phyloP scores from a whole-genome alignment of 1,284 basidiomycete genomes.

The Pterula multifida region DNA sequence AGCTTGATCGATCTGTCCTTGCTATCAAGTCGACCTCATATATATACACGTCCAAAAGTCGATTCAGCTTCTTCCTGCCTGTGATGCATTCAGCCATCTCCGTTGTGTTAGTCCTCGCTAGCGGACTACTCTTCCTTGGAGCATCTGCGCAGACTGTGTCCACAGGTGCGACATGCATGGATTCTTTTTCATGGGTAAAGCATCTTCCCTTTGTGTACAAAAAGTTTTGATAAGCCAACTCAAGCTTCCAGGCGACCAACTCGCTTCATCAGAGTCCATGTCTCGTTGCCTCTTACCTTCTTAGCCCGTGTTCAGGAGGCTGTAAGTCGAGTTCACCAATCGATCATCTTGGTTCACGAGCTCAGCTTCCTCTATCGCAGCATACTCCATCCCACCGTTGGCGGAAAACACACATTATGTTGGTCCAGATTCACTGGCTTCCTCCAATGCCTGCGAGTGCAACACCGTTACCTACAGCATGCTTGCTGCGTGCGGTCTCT shows the following conservation, averaged over 20 bases:
- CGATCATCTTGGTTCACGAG: neutral
- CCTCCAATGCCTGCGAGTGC: neutral
- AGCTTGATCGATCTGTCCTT: no score
- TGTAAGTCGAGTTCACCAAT: no score
- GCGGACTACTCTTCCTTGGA: neutral
- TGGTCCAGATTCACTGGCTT: neutral
- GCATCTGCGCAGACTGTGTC: neutral
- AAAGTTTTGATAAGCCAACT: no score
- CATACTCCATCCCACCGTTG: neutral
- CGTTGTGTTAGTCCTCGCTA: neutral
- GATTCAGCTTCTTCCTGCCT: neutral
- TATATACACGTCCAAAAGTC: no score
- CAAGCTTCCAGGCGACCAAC: neutral
- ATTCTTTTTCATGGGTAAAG: neutral
- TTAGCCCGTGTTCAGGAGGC: neutral
- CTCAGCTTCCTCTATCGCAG: neutral
- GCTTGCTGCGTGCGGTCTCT: neutral
- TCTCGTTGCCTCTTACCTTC: neutral
- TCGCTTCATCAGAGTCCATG: neutral
- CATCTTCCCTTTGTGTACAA: neutral
- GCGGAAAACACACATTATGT: neutral
- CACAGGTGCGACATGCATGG: neutral
- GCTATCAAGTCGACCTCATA: no score
- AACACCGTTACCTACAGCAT: conserved; percentile 1
- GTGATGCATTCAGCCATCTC: neutral